Evolutionary conservation across 2,329 filamentous ascomycete species (phyloP).

Genomic region (Hypocreales sp.): DNA sequence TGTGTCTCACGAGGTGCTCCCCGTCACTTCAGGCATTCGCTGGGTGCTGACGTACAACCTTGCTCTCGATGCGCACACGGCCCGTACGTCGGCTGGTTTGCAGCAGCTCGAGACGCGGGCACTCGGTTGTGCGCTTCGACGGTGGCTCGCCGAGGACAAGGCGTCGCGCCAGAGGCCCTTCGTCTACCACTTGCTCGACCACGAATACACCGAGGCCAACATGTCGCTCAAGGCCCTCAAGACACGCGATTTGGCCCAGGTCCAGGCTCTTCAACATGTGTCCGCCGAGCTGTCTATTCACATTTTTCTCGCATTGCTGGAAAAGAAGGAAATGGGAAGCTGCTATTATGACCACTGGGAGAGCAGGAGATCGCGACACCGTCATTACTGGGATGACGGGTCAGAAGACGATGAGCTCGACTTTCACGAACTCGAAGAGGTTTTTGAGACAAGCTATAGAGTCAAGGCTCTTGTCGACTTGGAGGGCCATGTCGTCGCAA

Average conservation of each 20-base stretch:
- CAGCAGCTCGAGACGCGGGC: constrained; percentile 1
- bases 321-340: constrained; percentile 12
- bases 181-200: constrained; percentile 15
- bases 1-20: constrained; percentile 32
- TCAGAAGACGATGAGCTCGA: constrained; percentile 3
- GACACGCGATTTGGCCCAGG: constrained; percentile 9
- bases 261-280: constrained; percentile 10
- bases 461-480: constrained; percentile 13
- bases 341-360: constrained; percentile 2
- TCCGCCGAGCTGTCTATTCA: constrained; percentile 12
- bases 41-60: constrained; percentile 39
- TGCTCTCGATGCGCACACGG: constrained; percentile 6
- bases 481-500: constrained; percentile 8
- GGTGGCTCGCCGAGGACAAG: constrained; percentile 10
- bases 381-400: constrained; percentile 2
- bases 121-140: constrained; percentile 9
- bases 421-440: constrained; percentile 5
- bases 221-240: constrained; percentile 14
- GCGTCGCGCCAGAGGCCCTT: constrained; percentile 1
- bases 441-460: constrained; percentile 2
- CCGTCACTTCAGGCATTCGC: constrained; percentile 29
- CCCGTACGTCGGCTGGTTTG: constrained; percentile 8
- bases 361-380: too few species aligned
- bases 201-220: constrained; percentile 17
- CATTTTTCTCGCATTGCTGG: constrained; percentile 16